Percentiles rank a stretch among this genome's conserved stretches.
Conservation (phyloP, 305 asterid genomes). For the Fraxinus dipetala region DNA sequence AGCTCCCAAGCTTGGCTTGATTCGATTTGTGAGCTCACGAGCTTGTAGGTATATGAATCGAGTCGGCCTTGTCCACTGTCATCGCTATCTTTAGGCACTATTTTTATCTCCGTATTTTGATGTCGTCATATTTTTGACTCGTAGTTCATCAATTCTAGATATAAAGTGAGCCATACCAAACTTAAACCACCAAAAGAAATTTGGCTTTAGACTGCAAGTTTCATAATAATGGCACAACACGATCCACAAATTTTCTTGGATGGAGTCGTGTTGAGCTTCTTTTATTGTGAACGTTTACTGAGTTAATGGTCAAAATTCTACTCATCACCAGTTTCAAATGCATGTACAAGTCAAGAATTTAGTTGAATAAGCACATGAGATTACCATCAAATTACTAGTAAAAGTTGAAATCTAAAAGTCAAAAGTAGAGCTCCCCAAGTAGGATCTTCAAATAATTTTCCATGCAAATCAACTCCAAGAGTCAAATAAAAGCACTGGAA, state of each 20-base stretch:
- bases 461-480: background rate
- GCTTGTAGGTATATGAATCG: no score
- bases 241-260: background rate
- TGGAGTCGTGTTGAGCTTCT: background rate
- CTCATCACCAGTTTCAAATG: background rate
- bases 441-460: background rate
- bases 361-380: background rate
- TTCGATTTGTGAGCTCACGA: no score
- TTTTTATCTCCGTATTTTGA: background rate
- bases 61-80: no score
- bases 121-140: background rate
- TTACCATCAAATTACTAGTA: background rate
- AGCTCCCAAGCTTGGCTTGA: no score
- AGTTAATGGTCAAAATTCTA: no score
- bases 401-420: background rate
- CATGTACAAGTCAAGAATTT: background rate
- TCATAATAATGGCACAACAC: background rate
- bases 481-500: constrained; percentile 9
- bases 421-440: background rate
- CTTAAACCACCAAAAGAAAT: background rate
- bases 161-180: background rate
- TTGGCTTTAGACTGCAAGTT: background rate
- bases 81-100: background rate
- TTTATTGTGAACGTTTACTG: background rate
- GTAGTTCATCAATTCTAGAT: background rate